Percentiles rank a stretch among this genome's conserved stretches.
These are phyloP conservation scores for Gonapodya prolifera DNA, from an alignment of 192 early-diverging fungal genomes.

Conservation along the genomic window DNA sequence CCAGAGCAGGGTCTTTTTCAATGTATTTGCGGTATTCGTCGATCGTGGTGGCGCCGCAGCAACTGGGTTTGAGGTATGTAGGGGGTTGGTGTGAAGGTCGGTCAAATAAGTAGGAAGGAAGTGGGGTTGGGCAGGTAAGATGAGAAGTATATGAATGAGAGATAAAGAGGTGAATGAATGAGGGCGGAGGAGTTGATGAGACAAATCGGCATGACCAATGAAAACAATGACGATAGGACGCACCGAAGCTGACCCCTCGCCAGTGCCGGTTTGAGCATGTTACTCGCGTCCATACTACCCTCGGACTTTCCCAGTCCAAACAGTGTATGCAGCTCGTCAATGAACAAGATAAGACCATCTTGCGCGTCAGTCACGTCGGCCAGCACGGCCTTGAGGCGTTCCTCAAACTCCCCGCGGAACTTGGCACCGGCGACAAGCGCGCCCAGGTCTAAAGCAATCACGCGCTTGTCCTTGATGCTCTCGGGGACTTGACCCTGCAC, in stretches of 20 bases:
- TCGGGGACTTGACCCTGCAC: constrained; percentile 64
- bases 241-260: constrained; percentile 51
- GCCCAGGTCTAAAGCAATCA: constrained; percentile 62
- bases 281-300: constrained; percentile 66
- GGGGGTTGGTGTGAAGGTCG: background rate
- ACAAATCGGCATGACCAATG: too few relatives aligned
- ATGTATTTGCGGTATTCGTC: constrained; percentile 63
- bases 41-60: constrained; percentile 64
- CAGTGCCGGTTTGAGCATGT: constrained; percentile 68
- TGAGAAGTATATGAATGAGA: too few relatives aligned
- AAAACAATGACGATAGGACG: background rate
- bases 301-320: constrained; percentile 63
- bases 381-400: constrained; percentile 60
- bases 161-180: too few relatives aligned
- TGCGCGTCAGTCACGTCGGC: constrained; percentile 56
- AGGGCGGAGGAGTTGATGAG: too few relatives aligned
- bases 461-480: constrained; percentile 57
- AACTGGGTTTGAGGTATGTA: constrained; percentile 11
- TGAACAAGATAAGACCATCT: constrained; percentile 64
- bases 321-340: constrained; percentile 67
- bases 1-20: constrained; percentile 67
- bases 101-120: background rate
- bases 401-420: constrained; percentile 67
- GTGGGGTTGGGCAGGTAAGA: too few relatives aligned
- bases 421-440: constrained; percentile 34